Evolutionary conservation across 192 early-diverging fungal genomes (phyloP).

Genomic region (Coemansia sp.): DNA sequence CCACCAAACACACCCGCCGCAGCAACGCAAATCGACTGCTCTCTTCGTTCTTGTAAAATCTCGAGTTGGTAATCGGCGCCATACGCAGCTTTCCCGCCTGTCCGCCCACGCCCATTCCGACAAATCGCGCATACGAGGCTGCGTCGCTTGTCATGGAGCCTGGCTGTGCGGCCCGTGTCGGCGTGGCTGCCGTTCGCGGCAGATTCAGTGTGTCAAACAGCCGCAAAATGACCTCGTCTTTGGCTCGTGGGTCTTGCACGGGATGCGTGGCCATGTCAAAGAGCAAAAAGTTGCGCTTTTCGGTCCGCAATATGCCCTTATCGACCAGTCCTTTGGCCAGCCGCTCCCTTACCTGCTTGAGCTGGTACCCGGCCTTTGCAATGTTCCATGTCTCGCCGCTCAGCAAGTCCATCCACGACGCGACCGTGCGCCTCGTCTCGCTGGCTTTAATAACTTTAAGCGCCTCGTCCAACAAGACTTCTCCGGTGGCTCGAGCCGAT

Average conservation of each 20-base stretch:
- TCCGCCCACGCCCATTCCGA: constrained; percentile 46
- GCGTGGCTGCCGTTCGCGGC: constrained; percentile 60
- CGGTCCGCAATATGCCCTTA: constrained; percentile 94
- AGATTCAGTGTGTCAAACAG: constrained; percentile 77
- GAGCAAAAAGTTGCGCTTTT: constrained; percentile 92
- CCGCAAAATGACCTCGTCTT: constrained; percentile 84
- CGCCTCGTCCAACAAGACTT: constrained; percentile 95
- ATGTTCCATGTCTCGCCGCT: constrained; percentile 99
- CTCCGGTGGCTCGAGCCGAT: constrained; percentile 81
- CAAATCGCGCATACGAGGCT: constrained; percentile 5
- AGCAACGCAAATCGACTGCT: constrained; percentile 57
- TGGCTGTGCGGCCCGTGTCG: constrained; percentile 57
- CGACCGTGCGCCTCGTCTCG: constrained; percentile 71
- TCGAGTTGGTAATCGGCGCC: constrained; percentile 26
- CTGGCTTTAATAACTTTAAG: constrained; percentile 88
- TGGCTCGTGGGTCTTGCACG: constrained; percentile 80
- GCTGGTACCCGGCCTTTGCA: constrained; percentile 93
- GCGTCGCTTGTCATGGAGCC: constrained; percentile 27
- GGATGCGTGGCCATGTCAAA: constrained; percentile 99
- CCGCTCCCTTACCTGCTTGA: constrained; percentile 96
- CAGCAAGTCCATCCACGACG: constrained; percentile 96
- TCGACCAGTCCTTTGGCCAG: constrained; percentile 97
- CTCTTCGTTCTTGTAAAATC: constrained; percentile 41
- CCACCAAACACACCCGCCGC: constrained; percentile 85
- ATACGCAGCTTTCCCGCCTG: constrained; percentile 30